phyloP scores from a whole-genome alignment of 768 basidiomycete species.

The Neoboletus subvelutipes region DNA sequence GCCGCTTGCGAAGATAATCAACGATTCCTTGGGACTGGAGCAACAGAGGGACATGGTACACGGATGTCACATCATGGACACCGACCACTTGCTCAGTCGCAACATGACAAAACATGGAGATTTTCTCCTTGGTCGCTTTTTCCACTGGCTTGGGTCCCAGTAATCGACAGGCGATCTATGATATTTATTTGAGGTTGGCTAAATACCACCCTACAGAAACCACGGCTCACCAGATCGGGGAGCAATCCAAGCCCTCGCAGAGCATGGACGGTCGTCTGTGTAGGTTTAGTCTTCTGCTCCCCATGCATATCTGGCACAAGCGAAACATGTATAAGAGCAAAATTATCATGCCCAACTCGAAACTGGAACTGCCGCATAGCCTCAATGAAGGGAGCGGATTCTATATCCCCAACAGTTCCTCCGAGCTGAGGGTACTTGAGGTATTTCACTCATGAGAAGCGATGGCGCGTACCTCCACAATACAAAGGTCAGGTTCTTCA shows the following conservation, averaged over 20 bases:
- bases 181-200: neutral
- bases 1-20: conserved; percentile 73
- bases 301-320: conserved; percentile 99
- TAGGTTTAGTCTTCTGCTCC: conserved; percentile 99
- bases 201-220: neutral
- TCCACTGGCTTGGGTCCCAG: conserved; percentile 79
- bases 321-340: conserved; percentile 94
- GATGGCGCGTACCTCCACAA: conserved; percentile 76
- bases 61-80: conserved; percentile 93
- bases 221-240: conserved; percentile 76
- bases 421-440: conserved; percentile 64
- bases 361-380: conserved; percentile 99
- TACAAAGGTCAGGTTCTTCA: conserved; percentile 93
- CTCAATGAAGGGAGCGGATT: conserved; percentile 96
- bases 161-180: conserved; percentile 89
- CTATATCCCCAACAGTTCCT: conserved; percentile 98
- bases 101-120: conserved; percentile 99
- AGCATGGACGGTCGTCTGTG: conserved; percentile 94
- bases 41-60: conserved; percentile 95
- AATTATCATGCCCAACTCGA: conserved; percentile 94
- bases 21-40: conserved; percentile 92
- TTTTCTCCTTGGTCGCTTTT: conserved; percentile 87
- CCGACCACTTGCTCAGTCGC: conserved; percentile 86
- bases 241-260: conserved; percentile 88
- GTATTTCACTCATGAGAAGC: neutral